Conservation (phyloP, 768 basidiomycete species). For the Pisolithus sp. region DNA sequence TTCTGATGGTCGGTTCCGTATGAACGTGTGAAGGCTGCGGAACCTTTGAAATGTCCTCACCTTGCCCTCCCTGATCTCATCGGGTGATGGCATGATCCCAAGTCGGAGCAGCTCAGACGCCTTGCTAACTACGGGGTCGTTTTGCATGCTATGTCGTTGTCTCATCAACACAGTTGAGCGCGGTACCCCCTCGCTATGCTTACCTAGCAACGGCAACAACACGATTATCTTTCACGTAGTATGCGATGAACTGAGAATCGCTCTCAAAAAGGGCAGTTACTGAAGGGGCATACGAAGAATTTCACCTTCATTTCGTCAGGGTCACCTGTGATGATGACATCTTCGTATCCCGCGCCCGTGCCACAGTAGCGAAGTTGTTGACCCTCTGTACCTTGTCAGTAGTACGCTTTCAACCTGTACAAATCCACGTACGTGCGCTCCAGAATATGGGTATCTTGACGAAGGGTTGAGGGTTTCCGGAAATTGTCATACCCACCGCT, state of each 20-base stretch:
- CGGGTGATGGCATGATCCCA: conserved; percentile 71
- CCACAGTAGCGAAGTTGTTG: conserved; percentile 86
- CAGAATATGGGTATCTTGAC: conserved; percentile 82
- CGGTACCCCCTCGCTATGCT: conserved; percentile 5
- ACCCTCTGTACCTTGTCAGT: conserved; percentile 47
- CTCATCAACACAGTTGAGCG: neutral
- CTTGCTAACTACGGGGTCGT: conserved; percentile 74
- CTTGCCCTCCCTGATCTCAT: conserved; percentile 71
- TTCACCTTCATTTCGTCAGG: conserved; percentile 70
- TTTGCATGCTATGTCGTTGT: conserved; percentile 54
- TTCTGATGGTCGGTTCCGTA: conserved; percentile 11
- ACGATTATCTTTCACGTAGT: conserved; percentile 60
- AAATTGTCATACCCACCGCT: conserved; percentile 73
- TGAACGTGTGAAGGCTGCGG: neutral
- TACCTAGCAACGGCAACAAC: conserved; percentile 65
- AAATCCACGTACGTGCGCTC: conserved; percentile 65
- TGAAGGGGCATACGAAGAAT: neutral
- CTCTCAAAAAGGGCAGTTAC: neutral
- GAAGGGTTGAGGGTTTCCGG: conserved; percentile 57
- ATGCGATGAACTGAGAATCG: conserved; percentile 61
- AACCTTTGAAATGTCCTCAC: conserved; percentile 28
- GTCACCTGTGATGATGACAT: conserved; percentile 72
- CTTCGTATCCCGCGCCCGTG: conserved; percentile 62
- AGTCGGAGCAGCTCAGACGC: conserved; percentile 73
- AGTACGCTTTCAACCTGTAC: neutral